phyloP scores from a whole-genome alignment of 1,284 basidiomycete genomes.

The Ustilago loliicola region DNA sequence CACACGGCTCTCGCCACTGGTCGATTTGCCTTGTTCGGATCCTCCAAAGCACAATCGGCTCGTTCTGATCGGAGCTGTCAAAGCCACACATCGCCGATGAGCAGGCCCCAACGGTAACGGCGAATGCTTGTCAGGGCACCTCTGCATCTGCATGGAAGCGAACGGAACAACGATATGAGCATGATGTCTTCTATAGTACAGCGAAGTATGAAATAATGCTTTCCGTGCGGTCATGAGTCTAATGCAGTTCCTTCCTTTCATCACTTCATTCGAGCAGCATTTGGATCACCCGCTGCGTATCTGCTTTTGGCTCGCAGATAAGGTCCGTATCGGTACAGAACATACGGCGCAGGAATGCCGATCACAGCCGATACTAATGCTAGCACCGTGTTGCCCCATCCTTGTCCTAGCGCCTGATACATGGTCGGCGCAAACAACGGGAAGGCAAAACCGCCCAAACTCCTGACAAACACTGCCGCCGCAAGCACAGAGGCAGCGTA shows the following conservation, averaged over 20 bases:
- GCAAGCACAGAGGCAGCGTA: conserved; percentile 69
- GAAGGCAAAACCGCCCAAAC: conserved; percentile 67
- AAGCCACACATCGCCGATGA: no score
- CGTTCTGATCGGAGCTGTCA: neutral
- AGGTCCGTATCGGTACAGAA: conserved; percentile 58
- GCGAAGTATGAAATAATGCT: neutral
- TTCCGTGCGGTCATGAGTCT: neutral
- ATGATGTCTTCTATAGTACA: conserved; percentile 1
- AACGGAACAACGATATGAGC: neutral
- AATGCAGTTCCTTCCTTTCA: neutral
- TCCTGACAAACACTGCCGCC: conserved; percentile 62
- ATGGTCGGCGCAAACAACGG: conserved; percentile 63
- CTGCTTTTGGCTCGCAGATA: conserved; percentile 52
- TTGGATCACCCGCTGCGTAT: conserved; percentile 48
- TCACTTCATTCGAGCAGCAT: conserved; percentile 28
- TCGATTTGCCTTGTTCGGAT: neutral
- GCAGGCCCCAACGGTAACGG: no score
- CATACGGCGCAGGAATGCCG: conserved; percentile 65
- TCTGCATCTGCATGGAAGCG: no score
- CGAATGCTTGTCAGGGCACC: no score
- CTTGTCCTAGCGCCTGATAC: conserved; percentile 64
- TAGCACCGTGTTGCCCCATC: conserved; percentile 68
- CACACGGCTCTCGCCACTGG: neutral
- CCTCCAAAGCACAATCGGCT: conserved; percentile 1
- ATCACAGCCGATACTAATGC: conserved; percentile 61